phyloP scores from a whole-genome alignment of 139 green algal species.

The Nannochloris sp. region DNA sequence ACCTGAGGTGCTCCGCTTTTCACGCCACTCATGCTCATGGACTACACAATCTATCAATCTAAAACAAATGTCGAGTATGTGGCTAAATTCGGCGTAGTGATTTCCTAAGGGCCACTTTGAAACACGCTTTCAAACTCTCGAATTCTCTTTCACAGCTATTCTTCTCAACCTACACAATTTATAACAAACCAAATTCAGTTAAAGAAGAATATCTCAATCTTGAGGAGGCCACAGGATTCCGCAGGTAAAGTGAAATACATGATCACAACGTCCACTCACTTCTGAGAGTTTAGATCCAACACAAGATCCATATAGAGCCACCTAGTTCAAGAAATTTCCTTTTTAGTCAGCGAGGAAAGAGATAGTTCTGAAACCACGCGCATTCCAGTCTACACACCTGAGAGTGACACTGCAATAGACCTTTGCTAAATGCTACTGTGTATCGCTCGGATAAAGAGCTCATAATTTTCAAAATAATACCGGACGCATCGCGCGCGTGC shows the following conservation, averaged over 20 bases:
- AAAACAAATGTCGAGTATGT: not conserved
- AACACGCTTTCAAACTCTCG: conserved; percentile 17
- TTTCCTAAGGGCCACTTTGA: conserved; percentile 7
- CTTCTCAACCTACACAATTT: conserved; percentile 21
- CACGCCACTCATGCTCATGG: not conserved
- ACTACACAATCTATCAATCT: not conserved
- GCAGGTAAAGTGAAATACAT: no score
- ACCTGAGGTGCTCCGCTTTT: not conserved
- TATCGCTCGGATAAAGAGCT: no score
- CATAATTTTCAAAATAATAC: no score
- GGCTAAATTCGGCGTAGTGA: conserved; percentile 1
- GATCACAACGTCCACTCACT: no score
- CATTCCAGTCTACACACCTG: no score
- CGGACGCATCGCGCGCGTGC: no score
- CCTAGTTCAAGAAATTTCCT: not conserved
- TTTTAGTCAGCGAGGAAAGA: not conserved
- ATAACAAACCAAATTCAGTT: no score
- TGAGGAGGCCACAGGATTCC: no score
- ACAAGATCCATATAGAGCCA: not conserved
- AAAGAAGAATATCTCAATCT: no score
- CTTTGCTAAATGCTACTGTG: no score
- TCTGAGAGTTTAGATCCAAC: not conserved
- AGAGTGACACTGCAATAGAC: no score
- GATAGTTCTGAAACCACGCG: no score
- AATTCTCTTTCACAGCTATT: conserved; percentile 27